A percentile compares a stretch with the other conserved stretches of the same genome.
These are phyloP conservation scores for Dunaliella primolecta DNA, from an alignment of 139 green algal species.

Conservation along the genomic window DNA sequence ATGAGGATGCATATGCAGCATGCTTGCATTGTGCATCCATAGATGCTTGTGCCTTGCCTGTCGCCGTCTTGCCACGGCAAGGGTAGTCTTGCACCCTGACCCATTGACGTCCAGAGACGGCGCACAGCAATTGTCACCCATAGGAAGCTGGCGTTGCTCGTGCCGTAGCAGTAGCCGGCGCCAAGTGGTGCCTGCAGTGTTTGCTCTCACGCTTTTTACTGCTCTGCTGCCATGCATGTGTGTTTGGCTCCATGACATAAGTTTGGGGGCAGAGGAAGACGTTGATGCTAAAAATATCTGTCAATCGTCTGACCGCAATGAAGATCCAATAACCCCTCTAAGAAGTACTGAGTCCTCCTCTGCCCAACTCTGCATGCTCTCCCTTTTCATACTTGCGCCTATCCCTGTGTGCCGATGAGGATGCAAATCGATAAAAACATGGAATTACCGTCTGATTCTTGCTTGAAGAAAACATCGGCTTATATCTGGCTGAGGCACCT, in stretches of 20 bases:
- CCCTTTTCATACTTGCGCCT: background rate
- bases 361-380: background rate
- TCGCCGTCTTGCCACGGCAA: constrained; percentile 22
- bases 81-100: background rate
- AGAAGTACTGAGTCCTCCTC: constrained; percentile 20
- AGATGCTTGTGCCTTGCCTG: background rate
- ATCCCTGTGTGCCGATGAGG: background rate
- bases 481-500: background rate
- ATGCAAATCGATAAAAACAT: background rate
- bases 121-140: constrained; percentile 3
- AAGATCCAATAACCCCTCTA: constrained; percentile 20
- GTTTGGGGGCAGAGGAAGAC: background rate
- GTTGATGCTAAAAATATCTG: constrained; percentile 12
- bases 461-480: constrained; percentile 16
- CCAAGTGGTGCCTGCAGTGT: constrained; percentile 12
- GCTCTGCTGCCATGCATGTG: background rate
- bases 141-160: constrained; percentile 17
- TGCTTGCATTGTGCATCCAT: background rate
- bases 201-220: background rate
- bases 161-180: constrained; percentile 11
- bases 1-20: background rate
- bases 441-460: constrained; percentile 23
- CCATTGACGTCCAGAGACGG: constrained; percentile 11
- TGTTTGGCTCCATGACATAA: background rate
- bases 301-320: constrained; percentile 19